Conservation (phyloP, 495 filamentous ascomycete species). For the Aspergillus haitiensis region DNA sequence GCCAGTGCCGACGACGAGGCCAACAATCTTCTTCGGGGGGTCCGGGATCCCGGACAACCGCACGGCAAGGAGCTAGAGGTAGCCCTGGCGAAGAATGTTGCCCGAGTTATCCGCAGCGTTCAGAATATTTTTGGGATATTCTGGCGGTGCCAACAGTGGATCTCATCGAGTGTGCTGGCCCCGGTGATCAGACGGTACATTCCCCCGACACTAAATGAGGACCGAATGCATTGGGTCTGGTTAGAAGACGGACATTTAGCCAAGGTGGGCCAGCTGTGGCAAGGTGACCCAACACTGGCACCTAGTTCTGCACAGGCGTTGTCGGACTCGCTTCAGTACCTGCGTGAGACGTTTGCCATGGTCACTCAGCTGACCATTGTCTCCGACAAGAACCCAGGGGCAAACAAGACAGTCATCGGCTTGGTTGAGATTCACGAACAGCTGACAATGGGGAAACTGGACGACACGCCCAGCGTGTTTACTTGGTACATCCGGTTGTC, state of each 20-base stretch:
- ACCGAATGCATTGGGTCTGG: not conserved
- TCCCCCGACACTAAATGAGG: not conserved
- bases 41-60: not conserved
- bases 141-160: slow-evolving; percentile 15
- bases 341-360: slow-evolving; percentile 12
- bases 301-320: not conserved
- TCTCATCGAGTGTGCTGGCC: not conserved
- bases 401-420: not conserved
- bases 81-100: not conserved
- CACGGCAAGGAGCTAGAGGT: not conserved
- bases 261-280: not conserved
- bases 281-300: not conserved
- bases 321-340: not conserved
- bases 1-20: slow-evolving; percentile 6
- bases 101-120: not conserved
- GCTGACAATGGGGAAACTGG: not conserved
- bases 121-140: slow-evolving; percentile 13
- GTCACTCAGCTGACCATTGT: slow-evolving; percentile 12
- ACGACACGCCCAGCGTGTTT: slow-evolving; percentile 10
- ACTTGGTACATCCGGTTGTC: slow-evolving; percentile 13
- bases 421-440: slow-evolving; percentile 5
- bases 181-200: slow-evolving; percentile 1
- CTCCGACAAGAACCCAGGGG: no score
- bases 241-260: slow-evolving; percentile 7
- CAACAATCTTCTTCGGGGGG: not conserved